A percentile compares a stretch with the other conserved stretches of the same genome.
Conservation (phyloP, 805 yeast species). For the Ogataea pini region DNA sequence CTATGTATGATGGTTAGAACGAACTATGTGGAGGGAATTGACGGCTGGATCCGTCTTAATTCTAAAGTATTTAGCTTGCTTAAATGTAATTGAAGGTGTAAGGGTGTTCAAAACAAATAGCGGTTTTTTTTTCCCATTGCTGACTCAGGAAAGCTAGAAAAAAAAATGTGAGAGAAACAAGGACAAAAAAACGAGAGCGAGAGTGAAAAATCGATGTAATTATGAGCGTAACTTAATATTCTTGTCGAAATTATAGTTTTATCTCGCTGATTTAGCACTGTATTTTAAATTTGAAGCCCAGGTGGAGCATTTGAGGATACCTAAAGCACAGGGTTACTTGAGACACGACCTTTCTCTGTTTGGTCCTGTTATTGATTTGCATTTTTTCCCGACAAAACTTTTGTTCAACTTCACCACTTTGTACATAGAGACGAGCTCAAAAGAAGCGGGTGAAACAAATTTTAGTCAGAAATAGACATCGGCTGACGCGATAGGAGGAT, state of each 20-base stretch:
- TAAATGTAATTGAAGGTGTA: not conserved
- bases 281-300: not conserved
- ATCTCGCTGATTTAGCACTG: not conserved
- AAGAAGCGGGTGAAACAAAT: not conserved
- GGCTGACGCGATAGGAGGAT: not conserved
- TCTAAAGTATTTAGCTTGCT: not conserved
- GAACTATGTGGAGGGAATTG: not conserved
- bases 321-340: not conserved
- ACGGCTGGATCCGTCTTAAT: constrained; percentile 8
- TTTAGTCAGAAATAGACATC: not conserved
- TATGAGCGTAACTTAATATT: not conserved
- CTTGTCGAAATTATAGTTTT: not conserved
- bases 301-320: not conserved
- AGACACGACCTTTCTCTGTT: not conserved
- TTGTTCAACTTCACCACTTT: not conserved
- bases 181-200: not conserved
- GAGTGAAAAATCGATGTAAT: constrained; percentile 5
- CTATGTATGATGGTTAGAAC: not conserved
- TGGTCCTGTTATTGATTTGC: constrained; percentile 1
- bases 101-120: not conserved
- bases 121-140: not conserved
- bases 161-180: not conserved
- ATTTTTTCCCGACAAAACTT: not conserved
- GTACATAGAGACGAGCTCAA: constrained; percentile 6
- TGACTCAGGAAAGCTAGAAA: not conserved